phyloP scores from a whole-genome alignment of 768 basidiomycete genomes.

The Collybia mongolica region DNA sequence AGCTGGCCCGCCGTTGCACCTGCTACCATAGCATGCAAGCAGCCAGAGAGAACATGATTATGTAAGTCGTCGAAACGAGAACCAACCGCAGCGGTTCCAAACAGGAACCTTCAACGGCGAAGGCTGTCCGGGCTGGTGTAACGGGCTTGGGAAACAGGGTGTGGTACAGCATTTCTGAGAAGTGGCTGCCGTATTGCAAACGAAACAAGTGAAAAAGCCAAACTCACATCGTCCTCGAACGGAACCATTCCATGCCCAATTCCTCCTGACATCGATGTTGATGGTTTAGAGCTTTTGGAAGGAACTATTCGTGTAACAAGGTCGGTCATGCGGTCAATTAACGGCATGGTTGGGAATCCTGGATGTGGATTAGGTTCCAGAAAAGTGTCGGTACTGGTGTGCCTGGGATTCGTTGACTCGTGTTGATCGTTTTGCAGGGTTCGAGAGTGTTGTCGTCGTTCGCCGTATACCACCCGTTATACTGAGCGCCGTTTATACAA shows the following conservation, averaged over 20 bases:
- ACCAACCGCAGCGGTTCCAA: slow-evolving; percentile 4
- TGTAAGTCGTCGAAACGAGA: slow-evolving; percentile 29
- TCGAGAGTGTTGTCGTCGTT: no score
- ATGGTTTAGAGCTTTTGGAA: slow-evolving; percentile 34
- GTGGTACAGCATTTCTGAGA: slow-evolving; percentile 10
- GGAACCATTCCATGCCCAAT: slow-evolving; percentile 62
- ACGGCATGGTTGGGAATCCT: slow-evolving; percentile 38
- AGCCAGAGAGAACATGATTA: slow-evolving; percentile 41
- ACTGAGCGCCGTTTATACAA: no score
- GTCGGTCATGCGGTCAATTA: slow-evolving; percentile 58
- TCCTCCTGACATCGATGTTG: slow-evolving; percentile 47
- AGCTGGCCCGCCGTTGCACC: slow-evolving; percentile 42
- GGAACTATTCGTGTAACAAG: slow-evolving; percentile 46
- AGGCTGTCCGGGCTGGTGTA: slow-evolving; percentile 3
- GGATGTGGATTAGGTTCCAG: background rate
- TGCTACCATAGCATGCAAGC: slow-evolving; percentile 32
- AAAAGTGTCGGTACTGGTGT: background rate
- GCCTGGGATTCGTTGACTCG: no score
- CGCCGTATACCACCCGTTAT: no score
- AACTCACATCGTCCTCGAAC: slow-evolving; percentile 73
- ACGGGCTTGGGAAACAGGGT: slow-evolving; percentile 1
- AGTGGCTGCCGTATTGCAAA: slow-evolving; percentile 1
- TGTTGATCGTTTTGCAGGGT: no score
- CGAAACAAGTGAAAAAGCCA: background rate
- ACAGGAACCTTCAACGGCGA: background rate